Base-by-base conservation (phyloP, 1,139 yeast species). In the Saccharomyces pastorianus region DNA sequence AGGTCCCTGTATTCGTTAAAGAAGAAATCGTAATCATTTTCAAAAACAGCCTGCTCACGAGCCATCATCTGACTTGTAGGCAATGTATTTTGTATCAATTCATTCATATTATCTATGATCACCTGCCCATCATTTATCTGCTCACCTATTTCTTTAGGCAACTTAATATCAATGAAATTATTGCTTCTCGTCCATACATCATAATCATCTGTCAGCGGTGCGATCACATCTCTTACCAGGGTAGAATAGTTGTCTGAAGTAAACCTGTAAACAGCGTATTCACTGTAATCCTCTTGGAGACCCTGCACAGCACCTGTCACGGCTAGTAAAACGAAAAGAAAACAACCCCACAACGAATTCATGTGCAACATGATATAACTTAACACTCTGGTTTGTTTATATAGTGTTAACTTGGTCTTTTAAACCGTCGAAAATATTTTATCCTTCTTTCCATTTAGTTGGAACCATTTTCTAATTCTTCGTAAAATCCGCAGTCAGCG, bases 1-100 rank as follows among this genome's bases (percentile, higher is more conserved):
- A 88, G 72, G 20, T 86, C 82, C 57, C 93, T 76, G 69, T 82
- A 90, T 50, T 83, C 84, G 59, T 77, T 79, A 70, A 89, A 89
- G 67, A 89, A 89, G 23, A 72, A 60, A 13, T 72, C 71, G 8
- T 52, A 47, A 14, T 49, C 46, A 25, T 51, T 49, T 8, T 47
- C 48, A 20, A 47, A 51, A 23, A 46, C 50, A 5, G 31, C 48
- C n/a, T 51, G 32, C 20, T 41, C 53, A 34, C 51, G 52, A 6
- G 49, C 28, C 6, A 46, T 48, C 34, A 55, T 51, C 4, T 53
- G 53, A 4, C 38, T 44, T 20, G 25, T 20, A 5, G 85, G 84
- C 57, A 71, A 81, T 0, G 83, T 75, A 59, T 82, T 85, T 58
- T 66, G 77, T 0, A 84, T 72, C 0, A 73, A 68, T 62, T 81